Evolutionary conservation across 352 stramenopile species (phyloP).

Genomic region (Phytophthora megakarya): DNA sequence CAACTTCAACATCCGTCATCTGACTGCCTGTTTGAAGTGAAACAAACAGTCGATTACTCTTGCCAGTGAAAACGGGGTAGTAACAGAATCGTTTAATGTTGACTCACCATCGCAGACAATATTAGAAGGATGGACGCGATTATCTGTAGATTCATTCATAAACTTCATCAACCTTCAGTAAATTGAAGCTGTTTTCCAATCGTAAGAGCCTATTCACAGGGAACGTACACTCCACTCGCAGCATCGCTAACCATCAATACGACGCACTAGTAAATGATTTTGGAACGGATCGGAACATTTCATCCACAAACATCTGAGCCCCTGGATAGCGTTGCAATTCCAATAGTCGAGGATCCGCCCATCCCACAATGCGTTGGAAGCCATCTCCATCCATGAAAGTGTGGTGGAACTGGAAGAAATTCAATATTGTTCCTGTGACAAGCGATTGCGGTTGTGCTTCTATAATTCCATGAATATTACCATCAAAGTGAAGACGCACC

Average conservation of each 20-base stretch:
- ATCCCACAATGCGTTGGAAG: background rate
- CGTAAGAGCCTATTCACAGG: background rate
- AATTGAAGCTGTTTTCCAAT: background rate
- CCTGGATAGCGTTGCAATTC: background rate
- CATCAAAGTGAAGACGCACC: background rate
- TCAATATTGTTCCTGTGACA: background rate
- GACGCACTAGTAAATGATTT: background rate
- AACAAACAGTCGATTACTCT: background rate
- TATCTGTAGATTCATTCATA: background rate
- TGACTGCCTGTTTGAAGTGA: background rate
- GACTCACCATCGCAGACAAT: background rate
- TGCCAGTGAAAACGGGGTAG: background rate
- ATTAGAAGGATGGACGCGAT: background rate
- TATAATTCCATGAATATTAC: background rate
- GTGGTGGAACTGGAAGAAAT: background rate
- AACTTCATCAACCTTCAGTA: background rate
- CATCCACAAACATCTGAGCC: background rate
- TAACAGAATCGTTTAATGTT: background rate
- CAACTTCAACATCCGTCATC: background rate
- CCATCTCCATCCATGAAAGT: background rate
- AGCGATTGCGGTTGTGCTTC: background rate
- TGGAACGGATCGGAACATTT: background rate
- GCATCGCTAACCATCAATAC: constrained; percentile 1
- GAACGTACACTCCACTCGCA: background rate
- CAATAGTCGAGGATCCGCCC: background rate